These are phyloP conservation scores for Ceratobasidium sp. DNA, from an alignment of 1,284 basidiomycete genomes.

Conservation along the genomic window DNA sequence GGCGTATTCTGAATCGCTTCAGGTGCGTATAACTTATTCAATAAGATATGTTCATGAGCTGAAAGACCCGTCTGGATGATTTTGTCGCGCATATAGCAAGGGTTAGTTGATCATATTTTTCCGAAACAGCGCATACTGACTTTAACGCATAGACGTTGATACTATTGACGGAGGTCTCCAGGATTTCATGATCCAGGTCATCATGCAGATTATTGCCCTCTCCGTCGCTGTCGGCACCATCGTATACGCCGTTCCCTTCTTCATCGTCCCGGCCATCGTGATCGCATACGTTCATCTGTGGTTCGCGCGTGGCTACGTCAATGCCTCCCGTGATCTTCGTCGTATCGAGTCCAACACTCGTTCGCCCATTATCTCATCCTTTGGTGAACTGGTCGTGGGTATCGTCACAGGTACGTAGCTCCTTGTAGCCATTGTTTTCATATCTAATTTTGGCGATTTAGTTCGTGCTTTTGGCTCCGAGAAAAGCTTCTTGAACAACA, in stretches of 20 bases:
- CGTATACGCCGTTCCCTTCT: slow-evolving; percentile 34
- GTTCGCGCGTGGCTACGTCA: slow-evolving; percentile 35
- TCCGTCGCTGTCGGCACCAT: slow-evolving; percentile 17
- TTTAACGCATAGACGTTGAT: not conserved
- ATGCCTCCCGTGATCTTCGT: slow-evolving; percentile 29
- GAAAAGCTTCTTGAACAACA: slow-evolving; percentile 12
- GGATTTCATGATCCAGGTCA: slow-evolving; percentile 11
- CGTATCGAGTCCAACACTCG: slow-evolving; percentile 43
- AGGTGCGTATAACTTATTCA: not conserved
- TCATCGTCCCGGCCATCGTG: slow-evolving; percentile 21
- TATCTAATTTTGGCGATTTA: not conserved
- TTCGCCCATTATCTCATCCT: slow-evolving; percentile 45
- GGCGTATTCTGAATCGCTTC: slow-evolving; percentile 22
- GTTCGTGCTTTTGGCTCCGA: slow-evolving; percentile 45
- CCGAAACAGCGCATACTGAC: too few relatives aligned
- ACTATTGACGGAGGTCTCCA: slow-evolving; percentile 29
- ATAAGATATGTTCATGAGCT: not conserved
- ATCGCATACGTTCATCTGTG: slow-evolving; percentile 22
- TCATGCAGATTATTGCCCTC: not conserved
- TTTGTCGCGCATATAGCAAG: slow-evolving; percentile 28
- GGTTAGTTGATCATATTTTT: slow-evolving; percentile 8
- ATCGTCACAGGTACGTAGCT: slow-evolving; percentile 3
- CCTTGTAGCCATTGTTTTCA: too few relatives aligned
- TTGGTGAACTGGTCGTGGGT: slow-evolving; percentile 28
- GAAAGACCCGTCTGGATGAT: not conserved